Evolutionary conservation across 2,329 filamentous ascomycete species (phyloP), one percentile per base, ranked within the genome.

Genomic region (Pseudogymnoascus sp.): DNA sequence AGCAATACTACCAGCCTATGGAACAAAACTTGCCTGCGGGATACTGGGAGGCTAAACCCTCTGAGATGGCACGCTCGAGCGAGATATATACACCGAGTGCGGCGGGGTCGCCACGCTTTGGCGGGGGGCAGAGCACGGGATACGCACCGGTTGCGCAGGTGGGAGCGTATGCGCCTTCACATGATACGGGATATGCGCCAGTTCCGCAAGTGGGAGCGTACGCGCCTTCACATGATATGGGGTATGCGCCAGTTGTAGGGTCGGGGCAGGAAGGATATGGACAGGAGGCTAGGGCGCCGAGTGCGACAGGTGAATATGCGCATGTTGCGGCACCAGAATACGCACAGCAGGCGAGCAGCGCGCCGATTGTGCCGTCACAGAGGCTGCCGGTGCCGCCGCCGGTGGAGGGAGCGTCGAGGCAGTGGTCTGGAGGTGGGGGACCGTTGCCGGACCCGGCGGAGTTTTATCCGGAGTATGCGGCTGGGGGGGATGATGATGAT

Each of bases 401-500:
- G 4, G 51, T 34, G 5, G 29, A 57, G 16, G 29, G 29, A 1
- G 11, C 29, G 8, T 16, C 47, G 16, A 57, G n/a, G 26, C 26
- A 34, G 10, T 34, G 29, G 51, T 57, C 51, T 34, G 29, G 51
- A 3, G 29, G 29, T 6, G 51, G 51, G 8, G 51, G 51, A 1
- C 51, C 51, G 2, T 34, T 57, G 29, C 51, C 51, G 0, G 51
- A 57, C 5, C 51, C 29, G 11, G 4, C 29, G 12, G 51, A 57
- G 51, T 57, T 57, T n/a, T 57, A 57, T 34, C 51, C 51, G 7
- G 51, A 57, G 29, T 57, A 57, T 57, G 51, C n/a, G 29, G 51
- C 10, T 18, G 51, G 4, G 8, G 51, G 51, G 16, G 51, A 36
- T 34, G 51, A 57, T 18, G 29, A 57, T 21, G 51, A 21, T 34